Conservation (phyloP, 1,284 basidiomycete species). For the Microbotryum scabiosae region DNA sequence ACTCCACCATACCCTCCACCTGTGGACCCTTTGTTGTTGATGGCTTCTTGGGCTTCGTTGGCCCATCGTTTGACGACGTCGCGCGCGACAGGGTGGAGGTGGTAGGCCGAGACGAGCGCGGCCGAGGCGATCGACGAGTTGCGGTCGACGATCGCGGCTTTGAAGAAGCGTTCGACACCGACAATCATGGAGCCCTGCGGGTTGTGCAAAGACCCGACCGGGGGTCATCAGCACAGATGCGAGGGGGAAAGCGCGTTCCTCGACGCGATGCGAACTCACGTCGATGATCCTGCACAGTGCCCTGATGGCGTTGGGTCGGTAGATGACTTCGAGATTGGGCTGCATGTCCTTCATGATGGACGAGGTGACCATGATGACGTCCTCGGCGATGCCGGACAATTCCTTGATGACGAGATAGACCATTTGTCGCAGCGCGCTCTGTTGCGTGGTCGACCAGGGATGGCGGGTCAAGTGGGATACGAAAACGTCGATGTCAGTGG, state of each 20-base stretch:
- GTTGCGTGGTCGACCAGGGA: constrained; percentile 3
- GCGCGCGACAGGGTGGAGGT: constrained; percentile 84
- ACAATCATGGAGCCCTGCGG: constrained; percentile 87
- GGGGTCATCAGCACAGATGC: neutral
- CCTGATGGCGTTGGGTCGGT: constrained; percentile 94
- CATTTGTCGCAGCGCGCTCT: constrained; percentile 94
- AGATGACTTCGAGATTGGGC: constrained; percentile 96
- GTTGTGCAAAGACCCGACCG: neutral
- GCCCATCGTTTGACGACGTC: constrained; percentile 97
- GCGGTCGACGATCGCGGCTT: constrained; percentile 96
- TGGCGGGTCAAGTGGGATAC: too few relatives aligned
- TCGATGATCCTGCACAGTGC: constrained; percentile 95
- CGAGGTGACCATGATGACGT: constrained; percentile 99
- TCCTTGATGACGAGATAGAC: constrained; percentile 99
- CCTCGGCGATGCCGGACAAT: constrained; percentile 88
- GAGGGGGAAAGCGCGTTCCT: neutral
- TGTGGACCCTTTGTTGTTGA: constrained; percentile 74
- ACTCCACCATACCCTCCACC: constrained; percentile 53
- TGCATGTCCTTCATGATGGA: constrained; percentile 99
- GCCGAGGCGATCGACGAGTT: constrained; percentile 93
- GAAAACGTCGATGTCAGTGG: too few relatives aligned
- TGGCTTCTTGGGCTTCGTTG: constrained; percentile 95
- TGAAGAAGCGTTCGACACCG: constrained; percentile 98
- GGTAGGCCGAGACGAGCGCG: constrained; percentile 91
- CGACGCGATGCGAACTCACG: constrained; percentile 49